Base-by-base conservation (phyloP, 2,329 filamentous ascomycete genomes). In the Teratosphaeria gauchensis region DNA sequence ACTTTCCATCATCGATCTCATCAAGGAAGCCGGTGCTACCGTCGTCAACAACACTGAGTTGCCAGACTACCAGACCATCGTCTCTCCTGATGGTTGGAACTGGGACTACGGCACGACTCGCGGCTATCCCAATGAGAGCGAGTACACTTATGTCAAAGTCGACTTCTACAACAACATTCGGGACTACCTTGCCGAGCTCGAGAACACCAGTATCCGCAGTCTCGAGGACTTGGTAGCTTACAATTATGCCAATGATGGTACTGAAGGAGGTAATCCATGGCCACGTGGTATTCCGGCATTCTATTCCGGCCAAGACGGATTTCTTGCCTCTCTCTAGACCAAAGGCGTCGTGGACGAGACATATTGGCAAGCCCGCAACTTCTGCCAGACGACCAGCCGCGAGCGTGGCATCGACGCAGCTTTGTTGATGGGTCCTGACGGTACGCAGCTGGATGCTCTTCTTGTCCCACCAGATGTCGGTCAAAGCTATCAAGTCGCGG, bases 1-100 rank as follows among this genome's bases (percentile, higher is more conserved):
- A 3, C 69, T 80, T 1, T 58, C 65, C 1, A 66, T 77, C 28
- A 66, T 89, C 11, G 67, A 75, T 0, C 67, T 83, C 28, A 81
- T 91, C 38, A 66, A 81, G 66, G 69, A 71, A 0, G 83, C 84
- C 0, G 87, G 88, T 1, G 87, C 85, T 0, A 86, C 79, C 1
- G 78, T 91, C 48, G 75, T 90, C 66, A 88, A 90, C 66, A 88
- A 90, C 66, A 89, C 86, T 0, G 87, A 91, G 68, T 78, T 91
- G 1, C 82, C 83, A 24, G 76, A 83, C 68, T 81, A 83, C 65
- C 71, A 84, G 66, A 81, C 74, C 0, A 82, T 89, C 28, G 80
- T 90, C 12, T 82, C 80, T 33, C 85, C 83, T 0, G 70, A 81
- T 54, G 85, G 85, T n/a, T 91, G 87, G 87, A 78, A 90, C 71